Evolutionary conservation across 805 yeast species (phyloP), one percentile per base, ranked within the genome.

Genomic region (Myxozyma nipponensis): DNA sequence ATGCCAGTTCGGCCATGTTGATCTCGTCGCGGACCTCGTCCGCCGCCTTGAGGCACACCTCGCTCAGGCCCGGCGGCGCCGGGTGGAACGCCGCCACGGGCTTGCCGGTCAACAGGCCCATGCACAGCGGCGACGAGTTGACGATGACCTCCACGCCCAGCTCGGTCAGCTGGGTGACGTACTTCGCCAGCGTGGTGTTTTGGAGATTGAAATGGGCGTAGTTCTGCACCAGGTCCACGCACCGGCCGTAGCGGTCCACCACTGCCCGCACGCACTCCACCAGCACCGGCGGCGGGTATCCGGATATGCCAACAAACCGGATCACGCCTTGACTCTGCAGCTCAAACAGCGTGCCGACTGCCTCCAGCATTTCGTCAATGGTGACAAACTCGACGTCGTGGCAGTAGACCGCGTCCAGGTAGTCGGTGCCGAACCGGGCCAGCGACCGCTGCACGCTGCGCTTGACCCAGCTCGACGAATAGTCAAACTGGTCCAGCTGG

Each of bases 341-440:
- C 42, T 64, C 66, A 57, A 70, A 75, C 58, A 87, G 71, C 57
- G 80, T 82, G 28, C 64, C 67, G 46, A 90, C 69, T 0, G 95
- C 96, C 23, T 66, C 83, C 17, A 77, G 62, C 5, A 81, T 77
- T n/a, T 77, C 76, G 1, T 65, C 71, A 30, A 75, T 76, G 1
- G 74, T 64, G 6, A 79, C 84, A 66, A 89, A 90, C 64, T 89
- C 97, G 39, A 88, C 78, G 63, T 89, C 97, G 67, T 90, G 97
- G 59, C 87, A 70, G 65, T 84, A 86, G 3, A 90, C 89, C 50
- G 85, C 69, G 65, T 89, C 96, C 54, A 90, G 63, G 64, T 87
- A 86, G 1, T 58, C 52, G 0, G 95, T 84, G 34, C 75, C 62
- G 45, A 89, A 73, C 50, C 96, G 70, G 38, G 77, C 64, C 46